Base-by-base conservation (phyloP, 805 yeast genomes). In the Candida nitratophila region DNA sequence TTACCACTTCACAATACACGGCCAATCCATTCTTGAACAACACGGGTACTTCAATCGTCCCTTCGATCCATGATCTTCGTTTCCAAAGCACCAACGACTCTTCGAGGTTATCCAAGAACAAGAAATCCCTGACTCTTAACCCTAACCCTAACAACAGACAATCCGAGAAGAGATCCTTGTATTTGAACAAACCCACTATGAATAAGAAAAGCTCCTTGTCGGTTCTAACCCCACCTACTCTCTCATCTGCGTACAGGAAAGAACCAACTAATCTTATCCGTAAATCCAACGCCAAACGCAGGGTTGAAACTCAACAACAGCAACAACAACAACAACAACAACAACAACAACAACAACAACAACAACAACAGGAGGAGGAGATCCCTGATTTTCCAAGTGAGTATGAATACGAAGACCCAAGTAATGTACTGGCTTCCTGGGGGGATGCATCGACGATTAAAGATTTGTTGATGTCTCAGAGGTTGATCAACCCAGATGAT, bases 361-460 rank as follows among this genome's bases (percentile, higher is more conserved):
- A 34, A 17, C 34, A 31, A 20, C 16, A 35, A 37, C 29, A 8
- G 32, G 17, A 10, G 7, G 29, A 10, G 27, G 19, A 15, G 5
- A 32, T 32, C 3, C 37, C 47, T 46, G 63, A 57, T 11, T 50
- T 53, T 15, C 39, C 37, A 21, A 54, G 61, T 4, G 61, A 57
- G 37, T 51, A 45, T 14, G 59, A 55, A 27, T 54, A 52, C 16
- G 60, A 49, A 8, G 49, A 47, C 9, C 35, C 45, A 2, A 27
- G 46, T 9, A 49, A 46, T 33, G 47, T 44, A 32, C 42, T 57
- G 35, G 60, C 62, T 2, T 48, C 48, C 1, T 59, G 63, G 63
- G 63, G 58, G 4, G 22, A 50, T 19, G 37, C 32, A 4, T 45
- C n/a, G 22, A 24, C 31, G 2, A 47, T 60, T 20, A 47, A 48